Evolutionary conservation across 2,329 filamentous ascomycete species (phyloP).

Genomic region (Diaporthe citriasiana): DNA sequence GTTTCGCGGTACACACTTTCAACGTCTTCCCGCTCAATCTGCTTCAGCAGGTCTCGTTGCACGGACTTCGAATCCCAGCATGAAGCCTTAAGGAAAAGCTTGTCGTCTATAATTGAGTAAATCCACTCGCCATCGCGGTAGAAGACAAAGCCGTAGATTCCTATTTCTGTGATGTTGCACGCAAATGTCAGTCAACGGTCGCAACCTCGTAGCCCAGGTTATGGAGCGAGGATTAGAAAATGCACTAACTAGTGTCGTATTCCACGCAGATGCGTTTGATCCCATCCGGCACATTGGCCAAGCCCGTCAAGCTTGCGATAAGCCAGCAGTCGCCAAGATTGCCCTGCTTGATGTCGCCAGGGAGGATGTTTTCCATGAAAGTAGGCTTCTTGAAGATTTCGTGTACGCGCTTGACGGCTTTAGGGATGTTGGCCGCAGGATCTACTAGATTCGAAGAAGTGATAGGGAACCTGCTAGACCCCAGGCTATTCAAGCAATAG

Average conservation of each 20-base stretch:
- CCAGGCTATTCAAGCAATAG: conserved; percentile 67
- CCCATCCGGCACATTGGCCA: conserved; percentile 79
- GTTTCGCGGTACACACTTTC: conserved; percentile 74
- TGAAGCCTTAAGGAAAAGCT: conserved; percentile 85
- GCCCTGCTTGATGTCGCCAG: conserved; percentile 84
- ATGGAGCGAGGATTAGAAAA: conserved; percentile 47
- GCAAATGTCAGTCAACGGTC: not conserved
- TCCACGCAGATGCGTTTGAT: conserved; percentile 83
- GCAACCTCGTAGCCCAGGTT: conserved; percentile 51
- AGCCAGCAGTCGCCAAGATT: conserved; percentile 87
- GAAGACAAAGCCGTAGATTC: conserved; percentile 93
- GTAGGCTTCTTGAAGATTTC: conserved; percentile 82
- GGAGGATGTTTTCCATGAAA: conserved; percentile 76
- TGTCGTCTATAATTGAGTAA: conserved; percentile 91
- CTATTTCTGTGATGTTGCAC: conserved; percentile 65
- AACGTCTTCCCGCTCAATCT: conserved; percentile 80
- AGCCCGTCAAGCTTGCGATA: conserved; percentile 81
- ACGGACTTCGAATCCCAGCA: conserved; percentile 85
- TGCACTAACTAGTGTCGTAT: conserved; percentile 68
- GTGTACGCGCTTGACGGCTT: conserved; percentile 80
- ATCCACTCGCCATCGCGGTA: conserved; percentile 92
- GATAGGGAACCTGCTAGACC: conserved; percentile 66
- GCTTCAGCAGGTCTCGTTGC: conserved; percentile 80
- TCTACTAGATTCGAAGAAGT: conserved; percentile 59
- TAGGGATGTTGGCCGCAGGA: conserved; percentile 69